Evolutionary conservation across 345 rosid species (phyloP).

Genomic region (Moricandia moricandioides): DNA sequence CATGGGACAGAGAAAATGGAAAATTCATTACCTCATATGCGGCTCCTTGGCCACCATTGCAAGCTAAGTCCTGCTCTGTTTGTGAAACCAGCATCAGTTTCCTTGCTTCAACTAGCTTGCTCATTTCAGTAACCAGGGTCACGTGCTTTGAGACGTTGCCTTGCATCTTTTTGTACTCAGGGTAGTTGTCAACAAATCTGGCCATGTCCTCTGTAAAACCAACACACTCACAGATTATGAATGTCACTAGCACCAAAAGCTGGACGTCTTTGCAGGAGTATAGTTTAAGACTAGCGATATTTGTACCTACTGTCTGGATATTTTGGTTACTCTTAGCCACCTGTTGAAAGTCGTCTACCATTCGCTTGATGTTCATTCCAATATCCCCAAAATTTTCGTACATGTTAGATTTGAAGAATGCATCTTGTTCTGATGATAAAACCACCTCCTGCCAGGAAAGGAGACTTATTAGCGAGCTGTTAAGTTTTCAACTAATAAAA

Average conservation of each 20-base stretch:
- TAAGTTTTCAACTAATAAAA: slow-evolving; percentile 5
- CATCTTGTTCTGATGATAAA: slow-evolving; percentile 91
- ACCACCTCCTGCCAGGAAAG: slow-evolving; percentile 72
- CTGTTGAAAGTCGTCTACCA: slow-evolving; percentile 99
- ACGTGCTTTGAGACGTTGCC: slow-evolving; percentile 98
- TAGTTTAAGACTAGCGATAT: slow-evolving; percentile 18
- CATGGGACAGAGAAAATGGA: slow-evolving; percentile 3
- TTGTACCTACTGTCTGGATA: slow-evolving; percentile 88
- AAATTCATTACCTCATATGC: slow-evolving; percentile 76
- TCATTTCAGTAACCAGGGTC: slow-evolving; percentile 93
- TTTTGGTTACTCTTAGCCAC: slow-evolving; percentile 93
- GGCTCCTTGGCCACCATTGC: slow-evolving; percentile 96
- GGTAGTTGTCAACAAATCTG: slow-evolving; percentile 94
- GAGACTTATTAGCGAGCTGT: slow-evolving; percentile 18
- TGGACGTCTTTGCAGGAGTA: background rate
- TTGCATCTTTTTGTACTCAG: slow-evolving; percentile 94
- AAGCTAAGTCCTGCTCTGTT: slow-evolving; percentile 96
- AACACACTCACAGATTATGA: slow-evolving; percentile 28
- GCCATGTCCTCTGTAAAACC: slow-evolving; percentile 91
- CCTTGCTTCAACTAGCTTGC: slow-evolving; percentile 88
- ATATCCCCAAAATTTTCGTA: slow-evolving; percentile 97
- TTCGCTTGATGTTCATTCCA: slow-evolving; percentile 91
- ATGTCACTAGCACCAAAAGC: background rate
- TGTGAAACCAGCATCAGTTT: slow-evolving; percentile 92
- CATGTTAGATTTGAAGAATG: slow-evolving; percentile 85